phyloP scores from a whole-genome alignment of 1,284 basidiomycete genomes.

The Tilletia caries region DNA sequence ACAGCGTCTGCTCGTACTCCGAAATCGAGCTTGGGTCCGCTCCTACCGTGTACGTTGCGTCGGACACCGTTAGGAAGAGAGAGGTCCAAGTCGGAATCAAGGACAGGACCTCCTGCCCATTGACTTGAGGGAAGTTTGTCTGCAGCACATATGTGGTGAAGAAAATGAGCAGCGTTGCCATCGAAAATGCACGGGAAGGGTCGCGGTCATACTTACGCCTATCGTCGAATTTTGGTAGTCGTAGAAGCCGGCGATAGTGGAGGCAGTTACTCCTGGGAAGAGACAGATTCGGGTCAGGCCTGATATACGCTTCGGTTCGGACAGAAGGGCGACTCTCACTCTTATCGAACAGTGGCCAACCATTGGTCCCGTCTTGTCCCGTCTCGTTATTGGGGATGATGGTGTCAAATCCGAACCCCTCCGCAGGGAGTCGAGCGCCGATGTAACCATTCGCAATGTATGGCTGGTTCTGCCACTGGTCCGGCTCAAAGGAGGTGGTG shows the following conservation, averaged over 20 bases:
- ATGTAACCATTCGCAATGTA: conserved; percentile 42
- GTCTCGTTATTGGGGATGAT: conserved; percentile 14
- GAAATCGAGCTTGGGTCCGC: conserved; percentile 24
- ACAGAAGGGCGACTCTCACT: too few relatives aligned
- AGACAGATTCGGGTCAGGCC: neutral
- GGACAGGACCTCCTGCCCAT: conserved; percentile 40
- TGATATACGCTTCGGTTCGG: neutral
- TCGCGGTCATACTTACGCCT: conserved; percentile 11
- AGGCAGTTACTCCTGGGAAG: conserved; percentile 16
- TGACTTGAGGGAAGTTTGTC: conserved; percentile 40
- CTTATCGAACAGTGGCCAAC: conserved; percentile 28
- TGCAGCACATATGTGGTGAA: neutral
- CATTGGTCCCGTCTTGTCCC: conserved; percentile 17
- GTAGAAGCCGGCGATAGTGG: conserved; percentile 42
- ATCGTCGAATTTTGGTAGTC: conserved; percentile 30
- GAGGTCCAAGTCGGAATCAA: conserved; percentile 39
- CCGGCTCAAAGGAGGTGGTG: neutral
- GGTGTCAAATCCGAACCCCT: conserved; percentile 20
- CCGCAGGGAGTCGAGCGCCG: conserved; percentile 41
- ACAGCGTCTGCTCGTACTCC: conserved; percentile 36
- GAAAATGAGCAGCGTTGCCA: too few relatives aligned
- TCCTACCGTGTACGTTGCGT: conserved; percentile 25
- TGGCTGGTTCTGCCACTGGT: conserved; percentile 25
- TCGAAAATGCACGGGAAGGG: neutral
- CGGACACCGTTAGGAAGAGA: conserved; percentile 33